phyloP scores from a whole-genome alignment of 768 basidiomycete species.

The Albatrellus ellisii region DNA sequence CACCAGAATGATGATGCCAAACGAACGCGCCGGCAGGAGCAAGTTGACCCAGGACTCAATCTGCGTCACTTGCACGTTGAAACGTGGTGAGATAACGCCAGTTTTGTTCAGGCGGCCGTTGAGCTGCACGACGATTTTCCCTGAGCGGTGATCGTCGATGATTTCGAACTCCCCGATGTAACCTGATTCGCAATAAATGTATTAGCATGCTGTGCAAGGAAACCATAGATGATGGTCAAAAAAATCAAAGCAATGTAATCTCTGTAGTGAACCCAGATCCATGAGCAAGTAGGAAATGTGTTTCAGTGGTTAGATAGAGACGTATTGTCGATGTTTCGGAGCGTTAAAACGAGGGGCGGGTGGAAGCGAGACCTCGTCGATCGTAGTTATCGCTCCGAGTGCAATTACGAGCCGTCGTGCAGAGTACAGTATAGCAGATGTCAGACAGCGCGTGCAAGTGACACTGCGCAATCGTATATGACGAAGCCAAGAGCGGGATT shows the following conservation, averaged over 20 bases:
- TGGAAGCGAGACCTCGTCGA: slow-evolving; percentile 43
- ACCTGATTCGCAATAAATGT: slow-evolving; percentile 32
- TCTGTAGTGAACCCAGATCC: slow-evolving; percentile 44
- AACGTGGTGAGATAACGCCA: slow-evolving; percentile 99
- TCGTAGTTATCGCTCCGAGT: slow-evolving; percentile 83
- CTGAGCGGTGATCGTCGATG: slow-evolving; percentile 96
- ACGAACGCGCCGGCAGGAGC: slow-evolving; percentile 89
- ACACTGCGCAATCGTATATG: too few relatives aligned
- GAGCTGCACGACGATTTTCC: slow-evolving; percentile 96
- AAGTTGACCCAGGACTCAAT: slow-evolving; percentile 97
- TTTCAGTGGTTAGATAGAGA: slow-evolving; percentile 44
- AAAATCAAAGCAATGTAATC: slow-evolving; percentile 27
- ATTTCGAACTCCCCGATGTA: slow-evolving; percentile 99
- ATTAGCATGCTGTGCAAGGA: slow-evolving; percentile 1
- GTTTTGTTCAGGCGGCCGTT: slow-evolving; percentile 98
- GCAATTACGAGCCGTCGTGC: neutral
- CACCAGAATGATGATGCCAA: slow-evolving; percentile 92
- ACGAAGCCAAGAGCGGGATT: too few relatives aligned
- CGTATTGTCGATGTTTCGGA: slow-evolving; percentile 52
- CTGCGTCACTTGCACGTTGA: slow-evolving; percentile 87
- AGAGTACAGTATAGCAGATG: neutral
- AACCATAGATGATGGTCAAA: neutral
- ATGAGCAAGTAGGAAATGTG: slow-evolving; percentile 25
- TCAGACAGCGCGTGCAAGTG: neutral
- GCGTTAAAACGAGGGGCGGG: slow-evolving; percentile 74